These are phyloP conservation scores for Arachnopeziza araneosa DNA, from an alignment of 2,329 filamentous ascomycete species.

Conservation along the genomic window DNA sequence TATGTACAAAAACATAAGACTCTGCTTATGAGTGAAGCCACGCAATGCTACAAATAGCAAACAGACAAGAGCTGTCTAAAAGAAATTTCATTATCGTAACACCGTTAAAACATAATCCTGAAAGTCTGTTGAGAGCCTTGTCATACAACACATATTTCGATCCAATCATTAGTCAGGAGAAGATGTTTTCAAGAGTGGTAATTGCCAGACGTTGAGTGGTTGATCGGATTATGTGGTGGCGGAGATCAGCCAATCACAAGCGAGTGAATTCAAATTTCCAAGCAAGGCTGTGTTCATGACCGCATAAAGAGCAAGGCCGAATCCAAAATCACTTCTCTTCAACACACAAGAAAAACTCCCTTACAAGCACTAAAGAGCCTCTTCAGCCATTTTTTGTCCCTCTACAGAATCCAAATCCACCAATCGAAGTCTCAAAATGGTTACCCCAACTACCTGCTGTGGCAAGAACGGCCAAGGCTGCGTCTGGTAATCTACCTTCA, in stretches of 20 bases:
- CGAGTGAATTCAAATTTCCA: background rate
- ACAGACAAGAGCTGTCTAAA: too few species aligned
- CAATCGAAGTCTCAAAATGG: constrained; percentile 20
- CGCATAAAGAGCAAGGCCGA: background rate
- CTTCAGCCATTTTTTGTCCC: background rate
- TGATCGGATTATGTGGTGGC: background rate
- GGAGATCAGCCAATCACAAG: background rate
- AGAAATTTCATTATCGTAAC: too few species aligned
- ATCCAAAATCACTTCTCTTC: background rate
- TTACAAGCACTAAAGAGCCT: background rate
- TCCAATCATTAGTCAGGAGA: too few species aligned
- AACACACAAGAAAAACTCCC: background rate
- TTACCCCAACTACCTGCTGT: constrained; percentile 29
- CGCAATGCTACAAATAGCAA: too few species aligned
- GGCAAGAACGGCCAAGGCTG: constrained; percentile 28
- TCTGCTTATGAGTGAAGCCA: too few species aligned
- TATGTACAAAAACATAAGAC: too few species aligned
- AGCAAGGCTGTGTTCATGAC: background rate
- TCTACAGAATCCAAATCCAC: background rate
- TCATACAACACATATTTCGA: too few species aligned
- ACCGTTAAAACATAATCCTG: too few species aligned
- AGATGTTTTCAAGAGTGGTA: background rate
- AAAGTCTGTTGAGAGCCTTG: too few species aligned
- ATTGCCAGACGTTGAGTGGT: background rate
- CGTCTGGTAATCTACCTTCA: constrained; percentile 23